Evolutionary conservation across 768 basidiomycete species (phyloP).

Genomic region (Xerocomellus chrysenteron): DNA sequence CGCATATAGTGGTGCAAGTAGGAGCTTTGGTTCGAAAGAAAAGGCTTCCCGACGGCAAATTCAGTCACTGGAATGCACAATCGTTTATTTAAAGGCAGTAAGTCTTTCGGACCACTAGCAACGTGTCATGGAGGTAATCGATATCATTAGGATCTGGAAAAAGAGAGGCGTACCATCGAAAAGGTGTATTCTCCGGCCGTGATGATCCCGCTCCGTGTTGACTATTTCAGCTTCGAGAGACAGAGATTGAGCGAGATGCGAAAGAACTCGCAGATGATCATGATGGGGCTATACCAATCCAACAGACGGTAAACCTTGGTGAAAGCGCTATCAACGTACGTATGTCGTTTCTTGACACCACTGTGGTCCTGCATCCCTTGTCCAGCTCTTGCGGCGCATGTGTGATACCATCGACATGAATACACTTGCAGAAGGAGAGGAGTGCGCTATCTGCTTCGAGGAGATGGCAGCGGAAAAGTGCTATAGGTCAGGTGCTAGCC

Average conservation of each 20-base stretch:
- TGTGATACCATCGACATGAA: constrained; percentile 23
- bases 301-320: constrained; percentile 3
- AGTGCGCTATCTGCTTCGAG: constrained; percentile 22
- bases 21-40: not conserved
- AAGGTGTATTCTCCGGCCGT: constrained; percentile 3
- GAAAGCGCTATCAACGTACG: constrained; percentile 13
- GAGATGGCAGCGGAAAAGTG: constrained; percentile 15
- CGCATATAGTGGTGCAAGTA: not conserved
- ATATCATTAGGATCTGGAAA: constrained; percentile 9
- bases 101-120: not conserved
- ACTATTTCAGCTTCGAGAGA: constrained; percentile 14
- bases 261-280: constrained; percentile 8
- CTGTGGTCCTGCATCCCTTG: not conserved
- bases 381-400: constrained; percentile 15
- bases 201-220: not conserved
- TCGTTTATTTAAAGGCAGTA: constrained; percentile 2
- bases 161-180: constrained; percentile 15
- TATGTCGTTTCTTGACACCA: not conserved
- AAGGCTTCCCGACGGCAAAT: constrained; percentile 7
- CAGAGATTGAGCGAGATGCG: constrained; percentile 16
- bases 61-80: constrained; percentile 5
- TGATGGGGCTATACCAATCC: not conserved
- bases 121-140: not conserved
- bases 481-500: constrained; percentile 15
- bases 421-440: constrained; percentile 20